A percentile compares a stretch with the other conserved stretches of the same genome.
Evolutionary conservation across 1,284 basidiomycete species (phyloP).

Genomic region (Phylloporus sp.): DNA sequence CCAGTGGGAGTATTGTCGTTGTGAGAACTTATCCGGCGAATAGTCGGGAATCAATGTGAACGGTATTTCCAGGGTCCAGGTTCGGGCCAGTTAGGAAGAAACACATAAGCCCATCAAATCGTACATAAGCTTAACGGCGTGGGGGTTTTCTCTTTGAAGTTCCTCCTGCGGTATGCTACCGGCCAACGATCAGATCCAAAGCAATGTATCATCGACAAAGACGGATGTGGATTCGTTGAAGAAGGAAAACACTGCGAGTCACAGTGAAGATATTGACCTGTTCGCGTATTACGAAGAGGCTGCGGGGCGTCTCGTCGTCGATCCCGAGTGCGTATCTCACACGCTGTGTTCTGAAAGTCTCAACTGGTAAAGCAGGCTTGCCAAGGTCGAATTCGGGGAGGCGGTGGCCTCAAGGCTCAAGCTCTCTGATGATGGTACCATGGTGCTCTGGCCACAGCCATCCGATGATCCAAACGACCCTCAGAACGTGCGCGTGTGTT

Average conservation of each 20-base stretch:
- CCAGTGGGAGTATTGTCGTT: neutral
- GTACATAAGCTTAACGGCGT: neutral
- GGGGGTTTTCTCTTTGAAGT: neutral
- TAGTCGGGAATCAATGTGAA: neutral
- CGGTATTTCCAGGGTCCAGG: neutral
- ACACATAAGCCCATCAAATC: neutral
- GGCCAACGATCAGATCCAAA: neutral
- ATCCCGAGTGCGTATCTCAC: conserved; percentile 52
- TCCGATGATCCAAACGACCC: conserved; percentile 57
- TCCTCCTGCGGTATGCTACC: neutral
- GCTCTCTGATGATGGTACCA: conserved; percentile 50
- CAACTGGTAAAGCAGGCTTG: conserved; percentile 45
- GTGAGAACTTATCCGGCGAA: neutral
- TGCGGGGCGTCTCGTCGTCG: conserved; percentile 64
- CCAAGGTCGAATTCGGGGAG: conserved; percentile 55
- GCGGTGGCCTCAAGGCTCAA: conserved; percentile 50
- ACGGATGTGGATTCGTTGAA: conserved; percentile 2
- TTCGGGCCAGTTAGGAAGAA: neutral
- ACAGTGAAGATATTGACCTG: conserved; percentile 43
- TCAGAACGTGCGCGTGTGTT: conserved; percentile 48
- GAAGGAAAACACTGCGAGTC: neutral
- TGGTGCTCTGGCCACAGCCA: conserved; percentile 62
- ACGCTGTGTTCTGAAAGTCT: neutral
- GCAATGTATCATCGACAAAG: neutral
- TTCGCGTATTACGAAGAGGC: conserved; percentile 55